Base-by-base conservation (phyloP, 805 yeast species). In the Scheffersomyces ergatensis region DNA sequence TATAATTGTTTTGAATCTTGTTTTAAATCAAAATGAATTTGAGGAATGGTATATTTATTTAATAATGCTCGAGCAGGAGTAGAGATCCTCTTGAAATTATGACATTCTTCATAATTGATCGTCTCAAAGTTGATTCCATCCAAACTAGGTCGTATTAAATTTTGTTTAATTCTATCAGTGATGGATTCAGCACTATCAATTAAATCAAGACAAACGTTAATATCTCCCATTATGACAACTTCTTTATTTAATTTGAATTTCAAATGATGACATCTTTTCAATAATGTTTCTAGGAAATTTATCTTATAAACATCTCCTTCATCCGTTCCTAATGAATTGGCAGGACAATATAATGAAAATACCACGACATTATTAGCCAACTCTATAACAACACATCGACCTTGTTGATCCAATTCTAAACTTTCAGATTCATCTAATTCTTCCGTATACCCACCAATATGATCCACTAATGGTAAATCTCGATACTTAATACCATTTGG, bases 141-240 rank as follows among this genome's bases (percentile, higher is more conserved):
- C 4, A 33, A 17, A 43, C 21, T 34, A 32, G 34, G 48, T 42
- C 34, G 60, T 0, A 81, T 45, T 1, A 48, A 34, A 3, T 65
- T 63, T 2, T 67, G 65, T 38, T 69, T 70, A 34, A 63, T 51
- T 6, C 76, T 63, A 18, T 70, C 74, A 31, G 69, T 72, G 7
- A 85, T 70, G 1, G 71, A 68, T 43, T 85, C 95, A 1, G 95
- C 97, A 43, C 83, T 80, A 55, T 92, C 99, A 5, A 85, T 81
- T 34, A 86, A 62, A 59, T 89, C 93, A 13, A 88, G 69, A 4
- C 89, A 72, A 2, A 92, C 83, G 55, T 92, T 92, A 13, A 92
- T 74, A 57, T 92, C 99, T 2, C 99, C 99, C 80, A 92, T 72
- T 0, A 93, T 63, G 1, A 92, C 67, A 4, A 92, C 89, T 12